Percentiles rank a stretch among this genome's conserved stretches.
Evolutionary conservation across 768 basidiomycete genomes (phyloP).

Genomic region (Calocera cornea): DNA sequence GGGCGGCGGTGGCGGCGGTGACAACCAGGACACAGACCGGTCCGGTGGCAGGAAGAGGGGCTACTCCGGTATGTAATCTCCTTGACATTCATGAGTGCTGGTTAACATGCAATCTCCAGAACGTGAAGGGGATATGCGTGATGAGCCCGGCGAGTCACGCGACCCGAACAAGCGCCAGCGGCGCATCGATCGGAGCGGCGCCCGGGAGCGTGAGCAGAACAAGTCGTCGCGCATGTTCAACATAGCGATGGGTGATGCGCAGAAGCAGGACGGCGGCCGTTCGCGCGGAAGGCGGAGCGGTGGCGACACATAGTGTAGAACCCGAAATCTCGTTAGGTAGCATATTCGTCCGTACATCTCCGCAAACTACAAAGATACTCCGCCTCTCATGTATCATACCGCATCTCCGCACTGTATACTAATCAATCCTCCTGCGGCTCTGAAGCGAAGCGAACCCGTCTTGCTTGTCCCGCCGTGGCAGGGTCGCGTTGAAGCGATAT

Average conservation of each 20-base stretch:
- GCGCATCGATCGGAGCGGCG: not conserved
- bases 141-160: not conserved
- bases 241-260: constrained; percentile 1
- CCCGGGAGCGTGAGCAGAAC: not conserved
- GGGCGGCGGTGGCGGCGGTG: not conserved
- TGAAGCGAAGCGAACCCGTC: too few relatives aligned
- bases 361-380: not conserved
- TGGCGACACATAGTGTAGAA: not conserved
- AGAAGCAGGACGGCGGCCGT: not conserved
- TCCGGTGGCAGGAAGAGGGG: constrained; percentile 5
- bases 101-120: not conserved
- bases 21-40: constrained; percentile 2
- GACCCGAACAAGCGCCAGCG: constrained; percentile 1
- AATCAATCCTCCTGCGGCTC: not conserved
- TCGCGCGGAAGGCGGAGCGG: not conserved
- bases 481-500: not conserved
- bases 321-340: not conserved
- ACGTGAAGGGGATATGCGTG: not conserved
- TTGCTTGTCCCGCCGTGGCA: not conserved
- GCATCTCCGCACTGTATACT: not conserved
- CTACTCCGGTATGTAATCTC: not conserved
- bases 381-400: not conserved
- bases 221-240: not conserved
- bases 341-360: not conserved
- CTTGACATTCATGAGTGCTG: not conserved